Conservation (phyloP, 306 rosid genomes). For the barrel medic (Medicago truncatula) region MtrunA17r5.0-ANR NC_053048.1:44519501-44520000, state of each 20-base stretch:
- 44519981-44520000: slow-evolving; percentile 86
- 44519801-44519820: slow-evolving; percentile 48
- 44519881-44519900: slow-evolving; percentile 75
- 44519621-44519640: slow-evolving; percentile 53
- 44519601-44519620: slow-evolving; percentile 84
- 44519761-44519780: slow-evolving; percentile 79
- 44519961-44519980: slow-evolving; percentile 71
- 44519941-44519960: slow-evolving; percentile 86
- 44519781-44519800: slow-evolving; percentile 77
- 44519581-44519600: slow-evolving; percentile 92
- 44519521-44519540: slow-evolving; percentile 70
- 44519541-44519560: slow-evolving; percentile 87
- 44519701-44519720: slow-evolving; percentile 90
- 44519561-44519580: slow-evolving; percentile 81
- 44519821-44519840: slow-evolving; percentile 56
- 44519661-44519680: slow-evolving; percentile 82
- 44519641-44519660: slow-evolving; percentile 76
- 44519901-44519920: slow-evolving; percentile 81
- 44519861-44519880: slow-evolving; percentile 68
- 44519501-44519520: slow-evolving; percentile 89
- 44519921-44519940: slow-evolving; percentile 81
- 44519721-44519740: slow-evolving; percentile 76
- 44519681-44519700: slow-evolving; percentile 76
- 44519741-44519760: slow-evolving; percentile 67
- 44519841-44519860: slow-evolving; percentile 65